Conservation (phyloP, 176 grass and related monocot genomes). For the Puya raimondii region DNA sequence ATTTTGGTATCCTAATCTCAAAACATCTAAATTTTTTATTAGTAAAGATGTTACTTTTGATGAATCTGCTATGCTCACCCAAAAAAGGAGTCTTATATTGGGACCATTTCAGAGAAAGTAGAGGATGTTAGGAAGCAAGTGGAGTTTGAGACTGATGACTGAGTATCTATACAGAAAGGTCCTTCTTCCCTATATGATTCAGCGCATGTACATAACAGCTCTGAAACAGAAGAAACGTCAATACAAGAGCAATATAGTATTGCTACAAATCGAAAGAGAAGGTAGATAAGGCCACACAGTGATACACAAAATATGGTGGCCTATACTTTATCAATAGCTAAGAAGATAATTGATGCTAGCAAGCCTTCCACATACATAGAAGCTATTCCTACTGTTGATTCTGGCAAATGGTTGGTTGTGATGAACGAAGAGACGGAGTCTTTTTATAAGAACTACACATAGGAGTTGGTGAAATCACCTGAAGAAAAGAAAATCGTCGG, state of each 20-base stretch:
- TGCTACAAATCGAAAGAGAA: background rate
- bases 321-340: too few relatives aligned
- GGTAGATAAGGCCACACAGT: background rate
- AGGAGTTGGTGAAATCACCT: conserved; percentile 1
- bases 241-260: background rate
- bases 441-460: conserved; percentile 16
- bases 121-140: conserved; percentile 3
- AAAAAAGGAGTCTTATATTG: too few relatives aligned
- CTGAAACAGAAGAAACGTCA: background rate
- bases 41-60: background rate
- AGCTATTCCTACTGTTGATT: background rate
- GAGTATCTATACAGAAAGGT: background rate
- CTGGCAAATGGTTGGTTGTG: background rate
- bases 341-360: background rate
- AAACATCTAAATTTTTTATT: background rate
- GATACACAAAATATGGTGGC: background rate
- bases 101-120: too few relatives aligned
- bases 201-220: background rate
- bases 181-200: background rate
- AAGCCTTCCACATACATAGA: conserved; percentile 1
- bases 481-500: conserved; percentile 18
- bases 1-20: background rate
- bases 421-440: conserved; percentile 13
- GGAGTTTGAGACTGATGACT: background rate
- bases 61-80: background rate